Base-by-base conservation (phyloP, 306 rosid genomes). In the Inga leiocalycina region DNA sequence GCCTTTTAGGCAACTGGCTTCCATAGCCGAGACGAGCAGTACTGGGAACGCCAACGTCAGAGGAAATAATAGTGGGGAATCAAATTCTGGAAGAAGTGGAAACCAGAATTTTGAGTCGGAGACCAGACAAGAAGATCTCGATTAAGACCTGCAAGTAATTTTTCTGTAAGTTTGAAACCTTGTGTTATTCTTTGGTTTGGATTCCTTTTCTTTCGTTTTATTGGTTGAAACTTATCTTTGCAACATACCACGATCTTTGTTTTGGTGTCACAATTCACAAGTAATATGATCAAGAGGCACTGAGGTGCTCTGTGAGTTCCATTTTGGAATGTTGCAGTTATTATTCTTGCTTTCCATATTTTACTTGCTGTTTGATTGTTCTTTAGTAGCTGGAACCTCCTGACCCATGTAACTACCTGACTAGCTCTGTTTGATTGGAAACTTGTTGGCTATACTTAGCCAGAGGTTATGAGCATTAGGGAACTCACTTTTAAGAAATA, bases 121-220 rank as follows among this genome's bases (percentile, higher is more conserved):
- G 87, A 92, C 98, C 52, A 88, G 97, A 86, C 94, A 91, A 74
- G 99, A 97, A 88, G 99, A 94, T 90, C 97, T 94, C 68, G 97
- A 97, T 77, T 97, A 81, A 94, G 85, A 79, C 57, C 24, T 54
- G 24, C 71, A 74, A 89, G 75, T 87, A 86, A 77, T 81, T 85
- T 80, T 80, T 85, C 85, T 64, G 93, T 85, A 81, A 83, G 89
- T 84, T 52, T 66, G 56, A 67, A 62, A 54, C 59, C 54, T 76
- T 10, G 27, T 56, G 70, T 67, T 80, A 41, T 57, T 57, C 13
- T 80, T 82, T 80, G 51, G 11, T 35, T 79, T 52, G 52, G 75
- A 49, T 74, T 88, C 24, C 72, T 76, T 81, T 54, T 76, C 43
- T 67, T 17, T 49, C 27, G 32, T 72, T 24, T 73, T 67, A 59